A percentile compares a stretch with the other conserved stretches of the same genome.
Evolutionary conservation across 768 basidiomycete genomes (phyloP).

Genomic region (Floccularia luteovirens): DNA sequence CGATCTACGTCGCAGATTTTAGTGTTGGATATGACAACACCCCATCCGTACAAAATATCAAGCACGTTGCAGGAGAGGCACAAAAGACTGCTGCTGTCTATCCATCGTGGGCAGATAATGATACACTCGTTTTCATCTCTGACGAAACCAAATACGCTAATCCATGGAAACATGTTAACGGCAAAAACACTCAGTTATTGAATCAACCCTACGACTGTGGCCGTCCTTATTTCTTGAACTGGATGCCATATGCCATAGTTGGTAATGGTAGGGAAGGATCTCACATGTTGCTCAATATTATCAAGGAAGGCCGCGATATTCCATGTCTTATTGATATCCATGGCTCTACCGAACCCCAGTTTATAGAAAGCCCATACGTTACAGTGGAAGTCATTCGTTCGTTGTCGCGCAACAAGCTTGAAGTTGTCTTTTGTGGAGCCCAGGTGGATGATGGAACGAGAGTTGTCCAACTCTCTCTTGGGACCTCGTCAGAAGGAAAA

Average conservation of each 20-base stretch:
- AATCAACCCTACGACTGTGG: constrained; percentile 48
- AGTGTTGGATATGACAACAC: constrained; percentile 7
- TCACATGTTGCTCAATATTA: constrained; percentile 27
- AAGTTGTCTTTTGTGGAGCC: constrained; percentile 35
- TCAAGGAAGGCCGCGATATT: constrained; percentile 30
- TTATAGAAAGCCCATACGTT: constrained; percentile 35
- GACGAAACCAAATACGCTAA: constrained; percentile 65
- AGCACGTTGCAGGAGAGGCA: constrained; percentile 42
- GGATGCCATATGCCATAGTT: constrained; percentile 37
- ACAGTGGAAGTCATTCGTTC: constrained; percentile 25
- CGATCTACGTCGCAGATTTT: constrained; percentile 48
- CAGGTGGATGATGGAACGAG: constrained; percentile 27
- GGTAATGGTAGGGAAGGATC: constrained; percentile 25
- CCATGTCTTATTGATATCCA: constrained; percentile 31
- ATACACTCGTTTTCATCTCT: constrained; percentile 52
- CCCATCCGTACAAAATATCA: constrained; percentile 25
- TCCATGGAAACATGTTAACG: constrained; percentile 47
- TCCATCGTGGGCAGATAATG: constrained; percentile 52
- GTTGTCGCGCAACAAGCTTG: constrained; percentile 17
- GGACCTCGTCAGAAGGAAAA: not conserved
- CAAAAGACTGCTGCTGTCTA: constrained; percentile 46
- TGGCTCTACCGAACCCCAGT: constrained; percentile 15
- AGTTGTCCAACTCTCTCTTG: constrained; percentile 26
- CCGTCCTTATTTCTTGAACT: constrained; percentile 48
- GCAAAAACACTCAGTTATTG: constrained; percentile 30